These are phyloP conservation scores for Atkinsonella hypoxylon DNA, from an alignment of 2,329 filamentous ascomycete genomes.

Conservation along the genomic window DNA sequence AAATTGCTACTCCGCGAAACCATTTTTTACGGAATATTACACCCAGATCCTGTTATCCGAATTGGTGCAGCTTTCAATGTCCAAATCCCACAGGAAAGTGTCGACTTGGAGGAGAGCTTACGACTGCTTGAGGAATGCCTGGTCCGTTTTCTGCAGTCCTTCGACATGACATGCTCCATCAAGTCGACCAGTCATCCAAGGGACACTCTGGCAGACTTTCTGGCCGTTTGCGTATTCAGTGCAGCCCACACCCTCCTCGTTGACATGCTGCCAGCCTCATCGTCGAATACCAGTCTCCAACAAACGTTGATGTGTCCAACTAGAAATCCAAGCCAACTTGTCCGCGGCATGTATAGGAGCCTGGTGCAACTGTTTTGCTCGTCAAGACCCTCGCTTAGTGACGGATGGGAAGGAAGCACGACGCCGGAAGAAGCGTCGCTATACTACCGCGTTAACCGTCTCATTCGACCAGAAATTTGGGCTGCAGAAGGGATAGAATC, in stretches of 20 bases:
- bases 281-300: not conserved
- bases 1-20: slow-evolving; percentile 44
- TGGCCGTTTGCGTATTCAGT: slow-evolving; percentile 48
- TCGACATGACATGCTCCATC: slow-evolving; percentile 27
- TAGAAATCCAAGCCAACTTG: not conserved
- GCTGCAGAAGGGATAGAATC: slow-evolving; percentile 31
- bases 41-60: slow-evolving; percentile 32
- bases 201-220: slow-evolving; percentile 39
- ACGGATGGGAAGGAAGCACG: slow-evolving; percentile 28
- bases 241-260: slow-evolving; percentile 39
- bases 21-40: slow-evolving; percentile 40
- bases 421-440: slow-evolving; percentile 31
- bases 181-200: slow-evolving; percentile 28
- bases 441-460: slow-evolving; percentile 28
- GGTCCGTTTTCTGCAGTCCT: slow-evolving; percentile 38
- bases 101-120: slow-evolving; percentile 34
- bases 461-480: slow-evolving; percentile 38
- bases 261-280: slow-evolving; percentile 22
- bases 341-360: slow-evolving; percentile 10
- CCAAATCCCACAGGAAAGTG: slow-evolving; percentile 25
- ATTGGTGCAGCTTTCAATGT: slow-evolving; percentile 14
- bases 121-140: slow-evolving; percentile 38
- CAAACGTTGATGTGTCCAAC: not conserved
- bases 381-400: slow-evolving; percentile 31
- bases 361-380: slow-evolving; percentile 36